Evolutionary conservation across 768 basidiomycete species (phyloP).

Genomic region (Boletus fagicola): DNA sequence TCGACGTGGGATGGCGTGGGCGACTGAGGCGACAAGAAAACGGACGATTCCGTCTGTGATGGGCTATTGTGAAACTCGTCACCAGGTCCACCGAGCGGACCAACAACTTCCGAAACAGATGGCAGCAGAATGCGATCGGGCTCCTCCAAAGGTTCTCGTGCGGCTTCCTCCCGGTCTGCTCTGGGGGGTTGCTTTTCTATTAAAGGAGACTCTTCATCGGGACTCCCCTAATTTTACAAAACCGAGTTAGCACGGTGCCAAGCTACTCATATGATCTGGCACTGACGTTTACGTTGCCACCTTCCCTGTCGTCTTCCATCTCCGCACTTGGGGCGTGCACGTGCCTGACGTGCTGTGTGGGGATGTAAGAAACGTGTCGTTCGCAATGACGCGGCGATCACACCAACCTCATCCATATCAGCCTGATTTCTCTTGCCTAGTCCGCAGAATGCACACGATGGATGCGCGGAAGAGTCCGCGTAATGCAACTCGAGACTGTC

Average conservation of each 20-base stretch:
- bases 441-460: constrained; percentile 21
- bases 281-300: constrained; percentile 6
- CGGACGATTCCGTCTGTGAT: not conserved
- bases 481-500: constrained; percentile 23
- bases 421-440: constrained; percentile 11
- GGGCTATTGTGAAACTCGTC: not conserved
- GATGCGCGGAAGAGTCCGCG: constrained; percentile 21
- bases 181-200: not conserved
- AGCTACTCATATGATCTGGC: too few species aligned
- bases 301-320: not conserved
- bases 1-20: not conserved
- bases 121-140: not conserved
- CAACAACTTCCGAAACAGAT: not conserved
- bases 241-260: constrained; percentile 3
- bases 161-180: not conserved
- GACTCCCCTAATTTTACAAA: constrained; percentile 3
- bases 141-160: not conserved
- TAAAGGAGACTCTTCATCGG: not conserved
- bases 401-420: constrained; percentile 25
- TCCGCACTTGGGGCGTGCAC: constrained; percentile 11
- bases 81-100: not conserved
- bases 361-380: constrained; percentile 8
- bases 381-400: not conserved
- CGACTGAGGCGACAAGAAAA: constrained; percentile 1
- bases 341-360: constrained; percentile 20